Evolutionary conservation across 2,329 filamentous ascomycete genomes (phyloP), one percentile per base, ranked within the genome.

Genomic region (Chaetomium strumarium): DNA sequence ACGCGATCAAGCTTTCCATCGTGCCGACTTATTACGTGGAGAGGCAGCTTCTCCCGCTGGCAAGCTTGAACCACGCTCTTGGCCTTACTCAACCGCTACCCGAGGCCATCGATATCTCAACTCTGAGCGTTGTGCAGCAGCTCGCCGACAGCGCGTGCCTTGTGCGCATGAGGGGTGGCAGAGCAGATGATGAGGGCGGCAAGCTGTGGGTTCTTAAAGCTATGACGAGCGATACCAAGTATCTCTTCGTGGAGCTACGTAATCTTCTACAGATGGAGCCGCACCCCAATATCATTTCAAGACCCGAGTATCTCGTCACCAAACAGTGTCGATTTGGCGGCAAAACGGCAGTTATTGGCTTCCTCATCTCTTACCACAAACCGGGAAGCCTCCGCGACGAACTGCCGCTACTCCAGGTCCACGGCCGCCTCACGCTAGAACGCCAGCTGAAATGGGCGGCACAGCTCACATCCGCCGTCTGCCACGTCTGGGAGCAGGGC

Each of bases 81-180:
- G 70, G 68, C 0, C 19, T 67, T 2, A 57, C 67, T 5, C 58
- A 62, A 16, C 42, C 61, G 2, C 62, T 80, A 14, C 78, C 79
- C 0, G 68, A 68, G 13, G 62, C 69, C 0, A 61, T 83, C 50
- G 75, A 81, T 56, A 72, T 84, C 33, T 65, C 64, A 46, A 66
- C 73, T 16, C 63, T 84, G n/a, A 67, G 71, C 37, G 73, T 81
- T 43, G 61, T 78, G 54, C 69, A 70, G 17, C 76, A 83, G 63
- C 66, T 83, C 16, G 77, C 83, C 57, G 81, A 84, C 60, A 81
- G 79, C 55, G 76, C 83, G 41, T 80, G 76, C 51, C 67, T 82
- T 13, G 78, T 83, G 41, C 66, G 68, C 31, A 68, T 77, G 38
- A 58, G 37, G 20, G 33, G 20, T 4, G 31, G 37, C 1, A 17